Evolutionary conservation across 345 rosid species (phyloP).

Genomic region (Kandelia obovata): DNA sequence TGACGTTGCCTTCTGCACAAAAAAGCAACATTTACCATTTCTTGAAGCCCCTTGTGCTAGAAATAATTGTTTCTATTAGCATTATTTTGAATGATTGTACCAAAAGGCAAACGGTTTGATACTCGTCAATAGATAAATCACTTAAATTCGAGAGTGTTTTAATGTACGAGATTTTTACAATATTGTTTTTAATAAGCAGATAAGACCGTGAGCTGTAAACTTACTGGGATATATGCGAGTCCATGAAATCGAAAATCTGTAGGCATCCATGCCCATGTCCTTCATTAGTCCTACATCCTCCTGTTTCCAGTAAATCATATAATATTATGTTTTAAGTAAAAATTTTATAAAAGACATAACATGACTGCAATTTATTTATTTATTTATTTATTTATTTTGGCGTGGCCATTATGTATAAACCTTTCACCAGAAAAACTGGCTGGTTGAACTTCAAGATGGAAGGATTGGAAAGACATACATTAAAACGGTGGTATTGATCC

Average conservation of each 20-base stretch:
- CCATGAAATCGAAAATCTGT: slow-evolving; percentile 89
- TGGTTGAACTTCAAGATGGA: not conserved
- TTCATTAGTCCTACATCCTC: slow-evolving; percentile 90
- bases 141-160: too few species aligned
- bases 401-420: too few species aligned
- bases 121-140: not conserved
- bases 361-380: too few species aligned
- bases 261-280: slow-evolving; percentile 94
- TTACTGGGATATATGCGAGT: slow-evolving; percentile 85
- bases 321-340: too few species aligned
- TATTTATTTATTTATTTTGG: too few species aligned
- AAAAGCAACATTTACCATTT: not conserved
- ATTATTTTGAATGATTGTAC: too few species aligned
- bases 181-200: too few species aligned
- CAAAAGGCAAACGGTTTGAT: not conserved
- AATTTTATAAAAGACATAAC: too few species aligned
- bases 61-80: not conserved
- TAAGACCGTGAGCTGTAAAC: not conserved
- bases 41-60: too few species aligned
- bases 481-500: slow-evolving; percentile 83
- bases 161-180: too few species aligned
- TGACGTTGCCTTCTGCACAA: too few species aligned
- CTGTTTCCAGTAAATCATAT: slow-evolving; percentile 31
- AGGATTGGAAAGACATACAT: slow-evolving; percentile 33
- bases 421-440: too few species aligned